Evolutionary conservation across 768 basidiomycete species (phyloP).

Genomic region (Butyriboletus loyo): DNA sequence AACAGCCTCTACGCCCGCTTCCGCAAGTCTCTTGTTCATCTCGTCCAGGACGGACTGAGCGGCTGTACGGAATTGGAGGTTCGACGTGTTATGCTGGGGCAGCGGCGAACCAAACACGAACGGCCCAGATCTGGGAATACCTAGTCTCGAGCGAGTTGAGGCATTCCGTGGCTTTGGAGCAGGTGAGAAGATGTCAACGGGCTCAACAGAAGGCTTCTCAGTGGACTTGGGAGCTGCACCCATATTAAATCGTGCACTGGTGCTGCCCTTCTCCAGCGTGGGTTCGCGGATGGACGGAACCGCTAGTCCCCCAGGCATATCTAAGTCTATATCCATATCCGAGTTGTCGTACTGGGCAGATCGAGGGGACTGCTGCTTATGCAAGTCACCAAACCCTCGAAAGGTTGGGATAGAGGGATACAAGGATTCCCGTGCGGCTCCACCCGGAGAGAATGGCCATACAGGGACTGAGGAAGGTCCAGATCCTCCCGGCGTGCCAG

Average conservation of each 20-base stretch:
- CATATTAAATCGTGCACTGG: slow-evolving; percentile 14
- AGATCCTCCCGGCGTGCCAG: slow-evolving; percentile 47
- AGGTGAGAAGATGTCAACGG: slow-evolving; percentile 43
- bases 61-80: slow-evolving; percentile 62
- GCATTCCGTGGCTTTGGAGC: slow-evolving; percentile 22
- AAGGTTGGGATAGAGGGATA: slow-evolving; percentile 40
- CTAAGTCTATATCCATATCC: slow-evolving; percentile 33
- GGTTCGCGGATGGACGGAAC: slow-evolving; percentile 17
- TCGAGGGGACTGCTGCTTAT: slow-evolving; percentile 12
- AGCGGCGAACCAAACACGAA: slow-evolving; percentile 81
- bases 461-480: slow-evolving; percentile 23
- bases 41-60: slow-evolving; percentile 75
- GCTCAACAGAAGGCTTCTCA: slow-evolving; percentile 31
- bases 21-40: slow-evolving; percentile 71
- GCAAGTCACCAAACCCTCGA: slow-evolving; percentile 29
- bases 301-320: slow-evolving; percentile 36
- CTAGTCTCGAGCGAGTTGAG: slow-evolving; percentile 22
- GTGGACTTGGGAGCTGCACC: slow-evolving; percentile 25
- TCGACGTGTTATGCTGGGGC: slow-evolving; percentile 58
- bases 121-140: slow-evolving; percentile 35
- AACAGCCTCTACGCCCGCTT: slow-evolving; percentile 52
- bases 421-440: slow-evolving; percentile 25
- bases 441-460: slow-evolving; percentile 42
- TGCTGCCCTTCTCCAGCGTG: slow-evolving; percentile 17
- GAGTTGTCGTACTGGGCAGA: slow-evolving; percentile 24